Conservation (phyloP, 2,329 filamentous ascomycete species). For the Aspergillus arachidicola region DNA sequence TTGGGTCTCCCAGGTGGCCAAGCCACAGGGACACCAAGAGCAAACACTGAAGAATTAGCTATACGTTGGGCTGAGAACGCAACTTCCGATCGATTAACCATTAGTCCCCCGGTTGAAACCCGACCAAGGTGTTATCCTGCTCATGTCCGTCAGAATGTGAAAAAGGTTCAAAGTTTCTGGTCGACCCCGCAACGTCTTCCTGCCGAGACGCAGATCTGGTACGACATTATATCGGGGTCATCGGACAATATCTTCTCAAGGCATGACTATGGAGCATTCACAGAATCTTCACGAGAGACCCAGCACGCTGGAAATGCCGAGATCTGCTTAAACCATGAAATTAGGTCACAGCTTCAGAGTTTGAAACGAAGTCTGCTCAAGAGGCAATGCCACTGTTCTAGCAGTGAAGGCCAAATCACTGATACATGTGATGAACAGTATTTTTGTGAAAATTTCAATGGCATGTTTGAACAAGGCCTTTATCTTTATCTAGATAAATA, state of each 20-base stretch:
- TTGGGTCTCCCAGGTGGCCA: neutral
- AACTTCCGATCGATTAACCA: neutral
- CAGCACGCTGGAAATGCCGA: neutral
- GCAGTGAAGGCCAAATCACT: neutral
- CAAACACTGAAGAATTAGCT: neutral
- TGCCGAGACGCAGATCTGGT: neutral
- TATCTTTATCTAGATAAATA: neutral
- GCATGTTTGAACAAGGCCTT: neutral
- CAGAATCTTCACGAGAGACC: neutral
- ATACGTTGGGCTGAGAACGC: neutral
- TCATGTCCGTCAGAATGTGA: neutral
- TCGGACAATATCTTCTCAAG: neutral
- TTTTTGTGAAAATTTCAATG: neutral
- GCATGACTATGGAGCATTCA: neutral
- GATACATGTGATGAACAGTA: neutral
- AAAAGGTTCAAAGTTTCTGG: neutral
- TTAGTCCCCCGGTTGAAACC: neutral
- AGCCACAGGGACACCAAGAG: neutral
- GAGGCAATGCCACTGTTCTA: neutral
- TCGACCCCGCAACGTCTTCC: neutral
- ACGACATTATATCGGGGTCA: neutral
- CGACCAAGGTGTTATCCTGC: neutral
- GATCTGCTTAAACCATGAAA: neutral
- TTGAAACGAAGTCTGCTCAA: neutral
- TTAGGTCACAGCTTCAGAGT: neutral